These are phyloP conservation scores for Combretum micranthum DNA, from an alignment of 345 rosid genomes.

Conservation along the genomic window DNA sequence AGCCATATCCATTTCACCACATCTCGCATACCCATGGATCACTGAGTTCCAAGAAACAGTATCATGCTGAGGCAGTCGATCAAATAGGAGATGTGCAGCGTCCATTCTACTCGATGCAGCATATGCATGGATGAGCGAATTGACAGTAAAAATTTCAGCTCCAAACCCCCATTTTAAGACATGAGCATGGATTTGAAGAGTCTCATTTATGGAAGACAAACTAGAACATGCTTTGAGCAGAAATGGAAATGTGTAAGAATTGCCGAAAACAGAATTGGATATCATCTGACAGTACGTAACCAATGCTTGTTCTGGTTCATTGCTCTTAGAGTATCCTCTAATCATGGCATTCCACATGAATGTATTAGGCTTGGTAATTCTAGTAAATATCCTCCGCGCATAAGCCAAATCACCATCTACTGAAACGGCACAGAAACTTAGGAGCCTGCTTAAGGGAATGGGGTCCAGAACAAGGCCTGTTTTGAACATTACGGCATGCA, in stretches of 20 bases:
- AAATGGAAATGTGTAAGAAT: conserved; percentile 58
- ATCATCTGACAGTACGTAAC: conserved; percentile 50
- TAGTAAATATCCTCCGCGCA: conserved; percentile 41
- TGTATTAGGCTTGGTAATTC: conserved; percentile 30
- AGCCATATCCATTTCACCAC: conserved; percentile 35
- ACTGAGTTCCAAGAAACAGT: conserved; percentile 69
- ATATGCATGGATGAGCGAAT: conserved; percentile 55
- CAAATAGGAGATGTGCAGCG: conserved; percentile 39
- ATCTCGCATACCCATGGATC: conserved; percentile 45
- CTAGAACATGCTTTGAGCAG: conserved; percentile 64
- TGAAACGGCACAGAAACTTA: conserved; percentile 30
- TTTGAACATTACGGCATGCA: conserved; percentile 56
- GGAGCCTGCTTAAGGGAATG: conserved; percentile 32
- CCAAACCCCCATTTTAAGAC: conserved; percentile 46
- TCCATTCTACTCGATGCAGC: conserved; percentile 28
- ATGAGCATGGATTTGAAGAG: conserved; percentile 50
- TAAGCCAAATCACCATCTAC: conserved; percentile 31
- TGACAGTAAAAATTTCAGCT: conserved; percentile 32
- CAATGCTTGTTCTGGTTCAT: conserved; percentile 40
- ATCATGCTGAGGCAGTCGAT: conserved; percentile 31
- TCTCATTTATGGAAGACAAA: conserved; percentile 32
- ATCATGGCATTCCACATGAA: conserved; percentile 67
- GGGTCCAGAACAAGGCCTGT: conserved; percentile 33
- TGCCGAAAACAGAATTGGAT: conserved; percentile 30
- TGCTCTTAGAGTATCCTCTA: conserved; percentile 38